Evolutionary conservation across 371 early-diverging fungal species (phyloP).

Genomic region (Umbelopsis sp.): DNA sequence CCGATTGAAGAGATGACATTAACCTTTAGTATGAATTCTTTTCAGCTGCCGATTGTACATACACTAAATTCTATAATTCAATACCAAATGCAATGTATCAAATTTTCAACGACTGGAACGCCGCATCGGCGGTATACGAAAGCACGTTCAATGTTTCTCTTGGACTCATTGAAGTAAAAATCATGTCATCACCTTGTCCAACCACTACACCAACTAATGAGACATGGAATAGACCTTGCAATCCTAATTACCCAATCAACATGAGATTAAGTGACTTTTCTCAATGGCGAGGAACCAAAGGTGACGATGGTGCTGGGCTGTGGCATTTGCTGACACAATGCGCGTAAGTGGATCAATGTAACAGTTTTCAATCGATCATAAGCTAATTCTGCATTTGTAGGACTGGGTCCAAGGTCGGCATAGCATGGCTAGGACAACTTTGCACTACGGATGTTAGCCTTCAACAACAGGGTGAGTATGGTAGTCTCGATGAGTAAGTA

Average conservation of each 20-base stretch:
- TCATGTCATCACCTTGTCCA: conserved; percentile 67
- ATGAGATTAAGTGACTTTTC: conserved; percentile 89
- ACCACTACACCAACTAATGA: conserved; percentile 28
- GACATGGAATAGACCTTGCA: conserved; percentile 85
- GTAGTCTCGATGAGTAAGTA: neutral
- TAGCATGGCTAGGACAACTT: conserved; percentile 92
- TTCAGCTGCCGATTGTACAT: conserved; percentile 80
- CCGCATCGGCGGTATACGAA: conserved; percentile 85
- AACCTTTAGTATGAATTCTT: conserved; percentile 26
- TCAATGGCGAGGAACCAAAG: conserved; percentile 77
- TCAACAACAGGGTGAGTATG: conserved; percentile 33
- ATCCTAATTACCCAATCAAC: conserved; percentile 68
- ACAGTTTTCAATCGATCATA: neutral
- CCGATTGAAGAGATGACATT: conserved; percentile 9
- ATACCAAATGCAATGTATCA: conserved; percentile 63
- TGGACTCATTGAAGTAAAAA: conserved; percentile 83
- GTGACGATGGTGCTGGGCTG: conserved; percentile 79
- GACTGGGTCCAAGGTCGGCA: conserved; percentile 86
- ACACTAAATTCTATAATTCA: conserved; percentile 61
- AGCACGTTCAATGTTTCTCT: conserved; percentile 86
- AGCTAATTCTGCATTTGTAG: conserved; percentile 24
- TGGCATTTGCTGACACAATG: conserved; percentile 96
- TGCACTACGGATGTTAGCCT: conserved; percentile 59
- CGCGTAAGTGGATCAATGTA: conserved; percentile 40
- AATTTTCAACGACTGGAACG: conserved; percentile 78